Evolutionary conservation across 2,329 filamentous ascomycete species (phyloP).

Genomic region (Botrytis squamosa): DNA sequence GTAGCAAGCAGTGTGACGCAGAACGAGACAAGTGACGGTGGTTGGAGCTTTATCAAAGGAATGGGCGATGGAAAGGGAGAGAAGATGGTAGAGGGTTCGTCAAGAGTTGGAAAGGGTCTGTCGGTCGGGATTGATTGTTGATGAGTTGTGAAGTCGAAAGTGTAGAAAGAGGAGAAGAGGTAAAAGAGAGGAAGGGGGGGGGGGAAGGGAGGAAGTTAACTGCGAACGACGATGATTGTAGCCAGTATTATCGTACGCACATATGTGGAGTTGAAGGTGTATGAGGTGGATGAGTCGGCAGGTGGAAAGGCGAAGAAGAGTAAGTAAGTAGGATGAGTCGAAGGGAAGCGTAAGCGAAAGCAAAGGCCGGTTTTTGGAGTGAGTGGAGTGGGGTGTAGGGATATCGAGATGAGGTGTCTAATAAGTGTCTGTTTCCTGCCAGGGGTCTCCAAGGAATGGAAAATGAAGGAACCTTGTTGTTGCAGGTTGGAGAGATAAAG

Average conservation of each 20-base stretch:
- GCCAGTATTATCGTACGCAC: constrained; percentile 34
- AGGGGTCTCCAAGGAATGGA: background rate
- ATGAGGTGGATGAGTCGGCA: constrained; percentile 23
- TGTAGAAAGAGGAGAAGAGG: constrained; percentile 33
- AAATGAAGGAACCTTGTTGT: background rate
- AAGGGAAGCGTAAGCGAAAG: constrained; percentile 17
- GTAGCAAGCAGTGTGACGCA: constrained; percentile 31
- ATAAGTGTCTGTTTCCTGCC: background rate
- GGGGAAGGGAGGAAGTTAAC: constrained; percentile 36
- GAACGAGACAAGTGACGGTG: constrained; percentile 26
- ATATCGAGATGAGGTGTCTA: constrained; percentile 18
- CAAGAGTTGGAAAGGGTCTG: constrained; percentile 32
- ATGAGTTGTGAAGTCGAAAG: constrained; percentile 25
- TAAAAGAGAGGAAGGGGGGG: constrained; percentile 37
- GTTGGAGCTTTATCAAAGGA: constrained; percentile 23
- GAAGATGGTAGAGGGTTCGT: constrained; percentile 24
- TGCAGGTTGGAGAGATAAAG: background rate
- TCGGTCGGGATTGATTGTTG: constrained; percentile 2
- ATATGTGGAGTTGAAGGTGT: constrained; percentile 23
- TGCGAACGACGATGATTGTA: constrained; percentile 36
- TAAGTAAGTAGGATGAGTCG: constrained; percentile 20
- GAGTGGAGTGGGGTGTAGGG: constrained; percentile 8
- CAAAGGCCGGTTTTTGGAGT: background rate
- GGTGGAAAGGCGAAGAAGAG: constrained; percentile 15
- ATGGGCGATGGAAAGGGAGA: constrained; percentile 20